These are phyloP conservation scores for Prosopis cineraria DNA, from an alignment of 306 rosid genomes.

Conservation along the genomic window DNA sequence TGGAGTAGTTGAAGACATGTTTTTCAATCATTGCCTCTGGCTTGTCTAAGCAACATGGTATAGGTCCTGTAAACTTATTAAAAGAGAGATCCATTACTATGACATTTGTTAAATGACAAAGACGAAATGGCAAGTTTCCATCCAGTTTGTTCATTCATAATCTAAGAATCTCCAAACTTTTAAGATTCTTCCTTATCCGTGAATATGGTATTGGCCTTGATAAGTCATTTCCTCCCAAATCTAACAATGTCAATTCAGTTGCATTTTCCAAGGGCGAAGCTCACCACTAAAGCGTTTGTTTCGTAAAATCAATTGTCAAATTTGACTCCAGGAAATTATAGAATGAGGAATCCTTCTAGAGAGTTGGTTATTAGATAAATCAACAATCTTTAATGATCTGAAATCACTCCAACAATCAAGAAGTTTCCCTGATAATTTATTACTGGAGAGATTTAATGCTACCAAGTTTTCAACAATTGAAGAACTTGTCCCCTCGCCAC, in stretches of 20 bases:
- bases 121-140: neutral
- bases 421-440: neutral
- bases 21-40: neutral
- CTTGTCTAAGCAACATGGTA: conserved; percentile 4
- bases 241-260: neutral
- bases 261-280: neutral
- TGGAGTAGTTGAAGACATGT: neutral
- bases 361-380: neutral
- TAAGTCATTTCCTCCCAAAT: neutral
- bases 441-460: neutral
- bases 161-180: neutral
- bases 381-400: neutral
- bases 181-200: neutral
- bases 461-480: neutral
- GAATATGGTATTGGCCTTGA: neutral
- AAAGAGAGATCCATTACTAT: conserved; percentile 11
- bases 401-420: neutral
- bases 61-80: neutral
- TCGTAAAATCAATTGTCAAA: neutral
- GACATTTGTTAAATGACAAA: neutral
- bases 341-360: neutral
- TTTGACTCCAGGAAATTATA: neutral
- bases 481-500: neutral
- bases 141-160: neutral
- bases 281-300: neutral